phyloP scores from a whole-genome alignment of 768 basidiomycete species.

The Kondoa subrosea region DNA sequence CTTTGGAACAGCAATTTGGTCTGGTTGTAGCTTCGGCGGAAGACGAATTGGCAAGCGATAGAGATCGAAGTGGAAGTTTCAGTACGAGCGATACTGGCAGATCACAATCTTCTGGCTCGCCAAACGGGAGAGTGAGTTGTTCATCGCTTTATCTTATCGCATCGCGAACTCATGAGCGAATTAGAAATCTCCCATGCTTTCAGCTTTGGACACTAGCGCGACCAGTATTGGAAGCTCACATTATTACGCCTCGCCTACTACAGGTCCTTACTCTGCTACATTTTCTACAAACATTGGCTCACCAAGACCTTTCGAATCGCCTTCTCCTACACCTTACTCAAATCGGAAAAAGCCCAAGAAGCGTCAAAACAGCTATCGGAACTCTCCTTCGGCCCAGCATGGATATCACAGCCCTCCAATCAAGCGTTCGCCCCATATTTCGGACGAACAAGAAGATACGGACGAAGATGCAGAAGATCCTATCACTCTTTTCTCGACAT shows the following conservation, averaged over 20 bases:
- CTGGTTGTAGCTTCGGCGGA: background rate
- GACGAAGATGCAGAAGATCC: background rate
- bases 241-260: background rate
- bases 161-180: no score
- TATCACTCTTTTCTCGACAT: background rate
- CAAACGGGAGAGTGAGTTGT: no score
- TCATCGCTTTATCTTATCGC: no score
- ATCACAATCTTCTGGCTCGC: background rate
- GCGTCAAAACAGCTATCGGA: background rate
- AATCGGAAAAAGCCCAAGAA: background rate
- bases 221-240: background rate
- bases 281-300: background rate
- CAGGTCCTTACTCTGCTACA: background rate
- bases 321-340: background rate
- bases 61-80: background rate
- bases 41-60: background rate
- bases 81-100: background rate
- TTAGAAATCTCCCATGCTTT: background rate
- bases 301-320: background rate
- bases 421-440: background rate
- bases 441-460: background rate
- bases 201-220: background rate
- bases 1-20: conserved; percentile 9
- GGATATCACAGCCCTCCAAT: background rate
- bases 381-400: background rate